Evolutionary conservation across 1,139 yeast species (phyloP), one percentile per base, ranked within the genome.

Genomic region (Debaryomyces singareniensis): DNA sequence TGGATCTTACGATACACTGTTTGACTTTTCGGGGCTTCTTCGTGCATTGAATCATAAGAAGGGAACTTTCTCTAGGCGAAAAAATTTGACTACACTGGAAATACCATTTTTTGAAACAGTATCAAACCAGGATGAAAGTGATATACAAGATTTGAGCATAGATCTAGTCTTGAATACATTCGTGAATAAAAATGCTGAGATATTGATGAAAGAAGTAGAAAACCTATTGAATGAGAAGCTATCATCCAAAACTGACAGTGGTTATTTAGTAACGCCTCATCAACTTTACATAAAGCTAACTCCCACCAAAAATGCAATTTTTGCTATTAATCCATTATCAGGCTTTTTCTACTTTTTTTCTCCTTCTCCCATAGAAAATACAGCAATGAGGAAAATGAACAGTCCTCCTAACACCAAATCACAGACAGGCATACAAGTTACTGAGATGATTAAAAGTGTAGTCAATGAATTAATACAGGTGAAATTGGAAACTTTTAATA

Each of bases 401-500:
- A 53, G 48, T 16, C 60, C 61, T 5, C 26, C 39, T 2, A 30
- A 26, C 20, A 27, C 32, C 11, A 42, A 39, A 21, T 47, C 43
- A 29, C 45, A 43, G 24, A 35, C 36, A 16, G 49, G 54, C 30
- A 39, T 54, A 2, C 47, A 51, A 11, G 71, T 67, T 37, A 35
- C 37, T 4, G 59, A 54, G 20, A 51, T 65, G 51, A 45, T 60
- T 9, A 40, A 43, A n/a, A 45, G 46, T 30, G 53, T 66, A 35
- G 53, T 71, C 38, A 46, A 63, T 39, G 54, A 54, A 36, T 45
- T 75, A 32, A 44, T 68, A 6, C 67, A 58, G 26, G 47, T 79
- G 29, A 71, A 75, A 40, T 51, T 79, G 30, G 77, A 75, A 29
- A 71, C 74, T 15, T 71, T 72, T 34, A 61, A 68, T 14, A 63